Base-by-base conservation (phyloP, 495 filamentous ascomycete genomes). In the Podospora pseudocomata region DNA sequence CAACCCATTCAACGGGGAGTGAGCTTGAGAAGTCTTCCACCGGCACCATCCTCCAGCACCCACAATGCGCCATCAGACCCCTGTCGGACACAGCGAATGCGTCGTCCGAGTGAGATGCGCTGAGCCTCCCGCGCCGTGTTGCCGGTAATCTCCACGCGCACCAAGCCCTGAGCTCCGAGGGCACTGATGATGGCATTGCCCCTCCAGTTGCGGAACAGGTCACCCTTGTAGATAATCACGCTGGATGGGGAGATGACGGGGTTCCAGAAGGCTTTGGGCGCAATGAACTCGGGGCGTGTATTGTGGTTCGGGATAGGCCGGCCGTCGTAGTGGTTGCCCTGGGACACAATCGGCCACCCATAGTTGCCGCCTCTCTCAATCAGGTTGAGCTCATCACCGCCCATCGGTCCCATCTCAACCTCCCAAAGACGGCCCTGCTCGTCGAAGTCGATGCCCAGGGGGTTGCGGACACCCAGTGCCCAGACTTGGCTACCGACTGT, bases 341-440 rank as follows among this genome's bases (percentile, higher is more conserved):
- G 70, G 61, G 70, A 77, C 63, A 78, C 76, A 61, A 75, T 56
- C 60, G 76, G 76, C 76, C 76, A 78, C 55, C 76, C 76, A 61
- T 78, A 78, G 73, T 78, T 78, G 66, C 67, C 73, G 71, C 76
- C 76, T 67, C 56, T 65, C 63, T 75, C 23, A 65, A 78, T 77
- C 64, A 78, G 75, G 72, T 78, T 78, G 68, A 78, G 69, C 73
- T 78, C 76, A 64, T 78, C 76, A 67, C 76, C 76, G 63, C 76
- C 76, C 76, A 75, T 75, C 59, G 76, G 76, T 6, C 76, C 76
- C 76, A 78, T 78, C 66, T 78, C 76, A 65, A 78, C 70, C 71
- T 78, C 76, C 76, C 76, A 78, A 58, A 78, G 75, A 28, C 76
- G 76, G 5, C 75, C 75, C 68, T 78, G 64, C 34, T 72, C 76